phyloP scores from a whole-genome alignment of 2,329 filamentous ascomycete species.

The Trichoderma koningii region DNA sequence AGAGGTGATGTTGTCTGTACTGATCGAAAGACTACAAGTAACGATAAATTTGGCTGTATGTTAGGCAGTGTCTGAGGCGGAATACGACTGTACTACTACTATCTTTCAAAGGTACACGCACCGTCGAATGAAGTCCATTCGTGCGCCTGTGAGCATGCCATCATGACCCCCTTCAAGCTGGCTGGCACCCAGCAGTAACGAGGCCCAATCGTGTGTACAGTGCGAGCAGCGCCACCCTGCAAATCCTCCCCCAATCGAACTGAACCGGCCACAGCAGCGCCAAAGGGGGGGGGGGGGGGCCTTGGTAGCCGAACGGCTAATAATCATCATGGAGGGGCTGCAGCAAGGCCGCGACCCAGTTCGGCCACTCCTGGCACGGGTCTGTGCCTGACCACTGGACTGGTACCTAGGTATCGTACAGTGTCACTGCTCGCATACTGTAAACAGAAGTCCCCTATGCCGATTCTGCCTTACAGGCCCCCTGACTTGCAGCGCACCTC shows the following conservation, averaged over 20 bases:
- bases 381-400: constrained; percentile 16
- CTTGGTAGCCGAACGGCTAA: not conserved
- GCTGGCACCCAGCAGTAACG: not conserved
- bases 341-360: constrained; percentile 18
- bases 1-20: too few relatives aligned
- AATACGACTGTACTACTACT: not conserved
- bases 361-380: constrained; percentile 3
- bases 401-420: not conserved
- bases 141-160: not conserved
- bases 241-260: not conserved
- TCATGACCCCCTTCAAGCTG: constrained; percentile 17
- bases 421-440: not conserved
- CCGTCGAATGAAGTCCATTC: not conserved
- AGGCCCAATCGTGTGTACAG: constrained; percentile 4
- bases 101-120: not conserved
- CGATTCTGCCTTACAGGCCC: constrained; percentile 28
- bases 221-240: not conserved
- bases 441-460: not conserved
- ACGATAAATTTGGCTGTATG: too few relatives aligned
- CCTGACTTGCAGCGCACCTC: constrained; percentile 15
- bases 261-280: not conserved
- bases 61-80: not conserved
- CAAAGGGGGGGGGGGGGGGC: not conserved
- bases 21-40: too few relatives aligned
- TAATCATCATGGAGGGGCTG: not conserved